Percentiles rank a stretch among this genome's conserved stretches.
Evolutionary conservation across 1,139 yeast species (phyloP).

Genomic region (Debaryomyces subglobosus): DNA sequence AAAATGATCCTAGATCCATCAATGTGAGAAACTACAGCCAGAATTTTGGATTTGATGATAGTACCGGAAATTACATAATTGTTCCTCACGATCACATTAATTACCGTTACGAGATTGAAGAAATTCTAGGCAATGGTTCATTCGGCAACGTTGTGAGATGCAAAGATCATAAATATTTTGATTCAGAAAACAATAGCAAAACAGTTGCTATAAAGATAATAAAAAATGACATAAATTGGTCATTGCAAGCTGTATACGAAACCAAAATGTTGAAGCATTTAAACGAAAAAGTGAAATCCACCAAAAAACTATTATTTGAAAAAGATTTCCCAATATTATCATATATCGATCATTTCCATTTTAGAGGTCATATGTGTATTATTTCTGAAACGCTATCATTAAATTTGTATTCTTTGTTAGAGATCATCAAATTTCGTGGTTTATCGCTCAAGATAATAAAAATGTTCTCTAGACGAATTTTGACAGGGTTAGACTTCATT

Average conservation of each 20-base stretch:
- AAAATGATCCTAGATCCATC: slow-evolving; percentile 26
- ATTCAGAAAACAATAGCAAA: slow-evolving; percentile 17
- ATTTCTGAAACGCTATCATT: slow-evolving; percentile 72
- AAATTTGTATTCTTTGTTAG: slow-evolving; percentile 68
- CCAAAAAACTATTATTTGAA: slow-evolving; percentile 12
- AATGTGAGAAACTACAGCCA: slow-evolving; percentile 46
- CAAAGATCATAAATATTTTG: slow-evolving; percentile 62
- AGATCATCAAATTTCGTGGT: slow-evolving; percentile 61
- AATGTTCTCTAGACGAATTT: slow-evolving; percentile 55
- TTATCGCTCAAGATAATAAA: slow-evolving; percentile 54
- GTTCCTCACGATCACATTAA: slow-evolving; percentile 71
- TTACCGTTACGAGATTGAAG: slow-evolving; percentile 67
- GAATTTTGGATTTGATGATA: slow-evolving; percentile 78
- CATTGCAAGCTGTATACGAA: slow-evolving; percentile 78
- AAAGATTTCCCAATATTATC: slow-evolving; percentile 46
- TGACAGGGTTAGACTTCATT: slow-evolving; percentile 62
- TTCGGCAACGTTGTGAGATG: slow-evolving; percentile 82
- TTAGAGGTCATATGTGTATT: slow-evolving; percentile 83
- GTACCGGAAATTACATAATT: slow-evolving; percentile 62
- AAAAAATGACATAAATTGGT: slow-evolving; percentile 73
- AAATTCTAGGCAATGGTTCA: slow-evolving; percentile 74
- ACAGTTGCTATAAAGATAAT: slow-evolving; percentile 76
- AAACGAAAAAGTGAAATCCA: slow-evolving; percentile 16
- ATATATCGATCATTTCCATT: slow-evolving; percentile 72
- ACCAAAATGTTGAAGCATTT: slow-evolving; percentile 66